phyloP scores from a whole-genome alignment of 2,329 filamentous ascomycete genomes.

The Seiridium cupressi region DNA sequence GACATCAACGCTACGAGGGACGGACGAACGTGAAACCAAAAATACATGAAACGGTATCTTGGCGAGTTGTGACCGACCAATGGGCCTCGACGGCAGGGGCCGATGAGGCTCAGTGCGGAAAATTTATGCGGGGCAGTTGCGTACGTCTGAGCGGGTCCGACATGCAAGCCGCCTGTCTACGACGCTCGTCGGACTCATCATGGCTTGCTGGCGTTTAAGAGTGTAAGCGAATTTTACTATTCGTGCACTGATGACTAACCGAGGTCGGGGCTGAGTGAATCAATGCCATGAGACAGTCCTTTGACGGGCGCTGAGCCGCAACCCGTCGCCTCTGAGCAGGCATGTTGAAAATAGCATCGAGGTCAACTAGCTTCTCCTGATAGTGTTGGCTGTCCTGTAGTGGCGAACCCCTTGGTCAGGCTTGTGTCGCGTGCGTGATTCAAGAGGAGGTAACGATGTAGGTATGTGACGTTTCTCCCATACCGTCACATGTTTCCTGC shows the following conservation, averaged over 20 bases:
- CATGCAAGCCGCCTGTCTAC: not conserved
- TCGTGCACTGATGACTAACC: not conserved
- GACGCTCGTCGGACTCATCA: not conserved
- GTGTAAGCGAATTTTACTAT: not conserved
- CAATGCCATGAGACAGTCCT: not conserved
- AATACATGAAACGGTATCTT: conserved; percentile 6
- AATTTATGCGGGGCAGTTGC: not conserved
- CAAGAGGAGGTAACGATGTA: not conserved
- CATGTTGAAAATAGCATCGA: not conserved
- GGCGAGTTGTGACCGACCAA: conserved; percentile 1
- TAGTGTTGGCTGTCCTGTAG: not conserved
- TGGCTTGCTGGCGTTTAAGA: not conserved
- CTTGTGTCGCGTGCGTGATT: too few species aligned
- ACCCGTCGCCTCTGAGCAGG: not conserved
- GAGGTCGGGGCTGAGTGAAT: not conserved
- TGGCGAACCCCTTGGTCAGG: too few species aligned
- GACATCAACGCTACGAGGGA: not conserved
- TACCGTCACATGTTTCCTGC: too few species aligned
- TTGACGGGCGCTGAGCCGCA: not conserved
- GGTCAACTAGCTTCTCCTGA: not conserved
- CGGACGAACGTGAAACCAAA: conserved; percentile 5
- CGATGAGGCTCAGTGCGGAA: not conserved
- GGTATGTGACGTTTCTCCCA: too few species aligned
- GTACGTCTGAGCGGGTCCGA: conserved; percentile 2
- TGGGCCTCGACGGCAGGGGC: not conserved